Evolutionary conservation across 2,329 filamentous ascomycete genomes (phyloP), one percentile per base, ranked within the genome.

Genomic region (Orbilia oligospora): DNA sequence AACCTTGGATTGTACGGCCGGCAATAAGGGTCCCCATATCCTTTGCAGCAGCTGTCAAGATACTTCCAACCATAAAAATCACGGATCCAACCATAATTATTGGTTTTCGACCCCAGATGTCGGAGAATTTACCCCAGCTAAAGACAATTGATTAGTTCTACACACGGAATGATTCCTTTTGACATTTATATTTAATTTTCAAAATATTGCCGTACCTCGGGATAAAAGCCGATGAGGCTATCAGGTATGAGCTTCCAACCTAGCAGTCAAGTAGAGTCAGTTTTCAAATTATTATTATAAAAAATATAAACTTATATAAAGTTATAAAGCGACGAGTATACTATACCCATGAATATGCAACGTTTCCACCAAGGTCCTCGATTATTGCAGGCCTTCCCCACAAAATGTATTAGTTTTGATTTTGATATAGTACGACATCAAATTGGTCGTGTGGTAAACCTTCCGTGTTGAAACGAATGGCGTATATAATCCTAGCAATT

Each of bases 91-190:
- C 81, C 14, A 92, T 84, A 33, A 92, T 84, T 61, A 90, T 87
- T 12, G 87, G 87, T 81, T 91, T 92, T 48, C 90, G 86, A 1
- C 90, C 90, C 84, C 88, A 91, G 73, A 92, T 91, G 80, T 92
- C 90, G 53, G 88, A 73, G 24, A 79, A 71, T 61, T 79, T 79
- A 9, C 76, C 76, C 76, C 76, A 79, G 27, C 75, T 78, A 18
- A 5, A 20, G 18, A n/a, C 20, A 22, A 5, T n/a, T 6, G 0
- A 46, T 51, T 53, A 55, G 30, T 9, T 14, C 10, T n/a, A 12
- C 16, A 10, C n/a, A 3, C 20, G 27, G 5, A 22, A 10, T 56
- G 18, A 44, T 0, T 30, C 8, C 20, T 2, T 18, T 5, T 16
- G 0, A 51, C 53, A 5, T 53, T 67, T 53, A 41, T 20, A 9